Conservation (phyloP, 2,329 filamentous ascomycete genomes). For the Botrytis sinoallii region DNA sequence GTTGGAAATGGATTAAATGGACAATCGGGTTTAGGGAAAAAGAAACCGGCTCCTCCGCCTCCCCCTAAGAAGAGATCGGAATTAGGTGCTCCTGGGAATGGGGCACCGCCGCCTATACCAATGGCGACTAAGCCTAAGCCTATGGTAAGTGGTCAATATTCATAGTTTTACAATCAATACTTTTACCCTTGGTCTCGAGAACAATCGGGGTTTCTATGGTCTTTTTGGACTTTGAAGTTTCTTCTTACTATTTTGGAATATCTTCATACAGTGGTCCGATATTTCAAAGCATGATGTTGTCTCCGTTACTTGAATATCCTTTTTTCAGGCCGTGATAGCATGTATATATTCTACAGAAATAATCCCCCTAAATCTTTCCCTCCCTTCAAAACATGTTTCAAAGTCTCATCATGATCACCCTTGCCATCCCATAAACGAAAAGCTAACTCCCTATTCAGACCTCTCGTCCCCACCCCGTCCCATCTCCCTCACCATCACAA, state of each 20-base stretch:
- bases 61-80: conserved; percentile 36
- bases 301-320: background rate
- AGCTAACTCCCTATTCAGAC: background rate
- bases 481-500: background rate
- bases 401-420: background rate
- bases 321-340: background rate
- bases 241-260: background rate
- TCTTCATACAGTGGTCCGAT: background rate
- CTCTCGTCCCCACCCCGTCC: background rate
- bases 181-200: background rate
- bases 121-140: conserved; percentile 38
- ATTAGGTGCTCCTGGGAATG: conserved; percentile 20
- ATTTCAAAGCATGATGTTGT: background rate
- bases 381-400: too few species aligned
- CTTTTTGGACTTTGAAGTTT: background rate
- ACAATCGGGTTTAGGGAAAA: conserved; percentile 28
- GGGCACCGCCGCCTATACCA: conserved; percentile 33
- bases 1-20: background rate
- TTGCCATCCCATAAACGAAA: background rate
- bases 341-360: background rate
- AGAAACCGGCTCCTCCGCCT: conserved; percentile 39
- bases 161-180: conserved; percentile 17
- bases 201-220: background rate
- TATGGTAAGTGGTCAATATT: conserved; percentile 34
- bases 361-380: too few species aligned